These are phyloP conservation scores for Pseudoscleropodium purum DNA, from an alignment of 225 moss, liverwort and hornwort genomes.

Conservation along the genomic window DNA sequence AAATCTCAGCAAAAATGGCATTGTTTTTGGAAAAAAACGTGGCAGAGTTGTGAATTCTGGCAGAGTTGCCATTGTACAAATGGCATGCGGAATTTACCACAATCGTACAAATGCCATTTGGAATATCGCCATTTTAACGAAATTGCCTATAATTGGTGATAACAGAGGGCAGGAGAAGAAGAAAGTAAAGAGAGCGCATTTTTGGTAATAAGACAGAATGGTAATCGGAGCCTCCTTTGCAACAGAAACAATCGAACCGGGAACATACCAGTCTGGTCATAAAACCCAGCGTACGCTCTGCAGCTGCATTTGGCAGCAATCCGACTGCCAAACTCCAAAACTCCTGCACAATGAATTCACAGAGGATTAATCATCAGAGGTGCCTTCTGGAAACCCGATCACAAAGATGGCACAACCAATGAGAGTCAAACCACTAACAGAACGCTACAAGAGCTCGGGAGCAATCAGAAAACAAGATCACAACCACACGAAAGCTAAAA, in stretches of 20 bases:
- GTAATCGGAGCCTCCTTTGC: neutral
- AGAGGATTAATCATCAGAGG: neutral
- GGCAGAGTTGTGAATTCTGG: too few species aligned
- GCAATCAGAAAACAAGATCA: neutral
- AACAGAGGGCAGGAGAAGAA: neutral
- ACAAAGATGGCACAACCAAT: neutral
- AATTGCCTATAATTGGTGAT: neutral
- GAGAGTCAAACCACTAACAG: neutral
- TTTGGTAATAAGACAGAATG: neutral
- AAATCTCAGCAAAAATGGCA: too few species aligned
- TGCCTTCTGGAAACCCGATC: neutral
- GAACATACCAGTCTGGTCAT: constrained; percentile 9
- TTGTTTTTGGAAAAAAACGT: too few species aligned
- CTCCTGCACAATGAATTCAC: neutral
- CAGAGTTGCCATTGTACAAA: too few species aligned
- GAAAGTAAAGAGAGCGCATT: neutral
- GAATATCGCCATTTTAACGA: too few species aligned
- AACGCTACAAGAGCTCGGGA: neutral
- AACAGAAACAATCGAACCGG: neutral
- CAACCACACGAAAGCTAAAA: neutral
- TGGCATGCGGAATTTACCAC: too few species aligned
- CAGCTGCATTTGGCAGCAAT: constrained; percentile 1
- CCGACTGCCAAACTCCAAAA: neutral
- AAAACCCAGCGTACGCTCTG: neutral
- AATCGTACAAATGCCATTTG: too few species aligned